Evolutionary conservation across 2,329 filamentous ascomycete species (phyloP).

Genomic region (Pyricularia sp.): DNA sequence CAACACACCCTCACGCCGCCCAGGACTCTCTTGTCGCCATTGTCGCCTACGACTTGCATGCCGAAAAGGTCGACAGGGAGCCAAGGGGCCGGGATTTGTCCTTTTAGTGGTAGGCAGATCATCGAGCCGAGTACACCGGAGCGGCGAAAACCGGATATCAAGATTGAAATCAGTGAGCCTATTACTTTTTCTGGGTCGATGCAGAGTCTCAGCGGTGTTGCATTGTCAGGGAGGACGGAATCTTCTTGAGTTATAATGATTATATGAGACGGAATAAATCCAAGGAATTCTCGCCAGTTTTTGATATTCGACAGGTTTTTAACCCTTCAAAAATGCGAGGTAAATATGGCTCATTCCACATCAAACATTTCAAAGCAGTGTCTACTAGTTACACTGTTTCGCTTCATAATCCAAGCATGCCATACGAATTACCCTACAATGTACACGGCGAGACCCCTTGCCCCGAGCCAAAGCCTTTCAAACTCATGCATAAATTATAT

Average conservation of each 20-base stretch:
- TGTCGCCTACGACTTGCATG: not conserved
- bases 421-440: no score
- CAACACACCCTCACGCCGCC: not conserved
- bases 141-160: not conserved
- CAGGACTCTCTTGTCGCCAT: not conserved
- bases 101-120: not conserved
- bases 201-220: not conserved
- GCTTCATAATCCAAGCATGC: no score
- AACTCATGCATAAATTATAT: no score
- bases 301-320: no score
- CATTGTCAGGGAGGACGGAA: not conserved
- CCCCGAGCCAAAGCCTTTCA: no score
- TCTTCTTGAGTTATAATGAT: not conserved
- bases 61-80: not conserved
- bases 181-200: not conserved
- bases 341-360: no score
- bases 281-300: not conserved
- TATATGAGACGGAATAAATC: not conserved
- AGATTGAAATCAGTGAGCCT: not conserved
- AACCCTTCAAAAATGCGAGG: no score
- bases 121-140: not conserved
- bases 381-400: no score
- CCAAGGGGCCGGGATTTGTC: not conserved
- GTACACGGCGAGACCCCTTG: no score
- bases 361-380: no score